Conservation (phyloP, 2,329 filamentous ascomycete species). For the Aspergillus sclerotialis region DNA sequence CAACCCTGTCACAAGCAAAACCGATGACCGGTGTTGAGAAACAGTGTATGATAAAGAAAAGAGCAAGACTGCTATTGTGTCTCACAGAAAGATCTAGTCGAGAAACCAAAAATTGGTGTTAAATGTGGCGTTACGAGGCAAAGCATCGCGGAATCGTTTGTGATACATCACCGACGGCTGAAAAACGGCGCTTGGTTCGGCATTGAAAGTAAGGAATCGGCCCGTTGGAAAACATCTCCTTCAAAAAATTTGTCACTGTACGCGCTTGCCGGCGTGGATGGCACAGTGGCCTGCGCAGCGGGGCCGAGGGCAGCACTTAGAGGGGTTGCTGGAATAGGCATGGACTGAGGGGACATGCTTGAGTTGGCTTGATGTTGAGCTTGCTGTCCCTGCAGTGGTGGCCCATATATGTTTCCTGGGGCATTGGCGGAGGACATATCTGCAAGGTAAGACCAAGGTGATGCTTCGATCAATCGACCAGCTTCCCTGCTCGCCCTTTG, state of each 20-base stretch:
- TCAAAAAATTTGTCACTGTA: conserved; percentile 44
- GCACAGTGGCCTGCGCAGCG: conserved; percentile 82
- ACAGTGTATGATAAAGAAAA: background rate
- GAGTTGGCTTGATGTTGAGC: conserved; percentile 24
- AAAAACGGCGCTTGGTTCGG: conserved; percentile 36
- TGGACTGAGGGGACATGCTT: conserved; percentile 41
- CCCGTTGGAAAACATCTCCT: conserved; percentile 43
- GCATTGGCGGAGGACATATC: conserved; percentile 30
- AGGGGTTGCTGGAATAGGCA: conserved; percentile 72
- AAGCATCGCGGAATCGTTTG: no score
- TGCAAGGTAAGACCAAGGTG: conserved; percentile 55
- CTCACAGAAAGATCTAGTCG: background rate
- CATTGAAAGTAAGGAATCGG: conserved; percentile 42
- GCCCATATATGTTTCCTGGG: conserved; percentile 26
- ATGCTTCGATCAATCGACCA: conserved; percentile 61
- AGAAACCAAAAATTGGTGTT: no score
- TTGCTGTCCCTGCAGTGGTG: conserved; percentile 26
- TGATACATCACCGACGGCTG: conserved; percentile 26
- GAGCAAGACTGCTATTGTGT: no score
- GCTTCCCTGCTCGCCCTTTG: conserved; percentile 80
- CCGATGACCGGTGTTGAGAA: background rate
- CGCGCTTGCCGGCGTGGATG: conserved; percentile 49
- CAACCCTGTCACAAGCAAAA: background rate
- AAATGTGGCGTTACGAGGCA: no score
- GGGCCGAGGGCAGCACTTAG: conserved; percentile 83